A percentile compares a stretch with the other conserved stretches of the same genome.
Evolutionary conservation across 208 protist species (phyloP).

Genomic region (Chromosphaera perkinsii): DNA sequence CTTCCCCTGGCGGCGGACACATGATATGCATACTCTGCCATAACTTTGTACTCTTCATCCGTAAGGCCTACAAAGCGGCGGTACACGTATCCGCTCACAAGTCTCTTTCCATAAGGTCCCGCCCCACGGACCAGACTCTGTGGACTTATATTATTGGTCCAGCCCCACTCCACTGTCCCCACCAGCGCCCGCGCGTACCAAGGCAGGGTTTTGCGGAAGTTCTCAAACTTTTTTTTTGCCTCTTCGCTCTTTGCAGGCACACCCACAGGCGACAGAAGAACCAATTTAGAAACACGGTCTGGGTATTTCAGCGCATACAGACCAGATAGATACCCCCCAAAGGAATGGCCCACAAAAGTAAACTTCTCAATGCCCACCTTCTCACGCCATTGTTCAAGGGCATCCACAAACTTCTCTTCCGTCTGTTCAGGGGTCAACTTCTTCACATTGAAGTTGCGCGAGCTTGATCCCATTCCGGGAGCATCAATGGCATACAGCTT

Average conservation of each 20-base stretch:
- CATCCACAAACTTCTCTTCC: conserved; percentile 35
- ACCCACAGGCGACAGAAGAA: conserved; percentile 35
- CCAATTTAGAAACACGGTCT: conserved; percentile 5
- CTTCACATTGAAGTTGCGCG: too few relatives aligned
- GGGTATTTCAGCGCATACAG: conserved; percentile 36
- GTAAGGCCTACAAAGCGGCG: conserved; percentile 2
- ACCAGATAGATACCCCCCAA: conserved; percentile 32
- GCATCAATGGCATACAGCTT: too few relatives aligned
- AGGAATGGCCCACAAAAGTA: conserved; percentile 27
- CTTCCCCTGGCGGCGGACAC: neutral
- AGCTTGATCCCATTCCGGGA: too few relatives aligned
- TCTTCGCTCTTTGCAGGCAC: conserved; percentile 20
- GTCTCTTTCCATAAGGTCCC: too few relatives aligned
- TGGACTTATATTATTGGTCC: conserved; percentile 12
- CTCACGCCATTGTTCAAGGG: conserved; percentile 31
- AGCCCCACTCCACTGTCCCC: neutral
- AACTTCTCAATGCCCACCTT: conserved; percentile 21
- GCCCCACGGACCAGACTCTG: conserved; percentile 7
- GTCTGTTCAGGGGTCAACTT: neutral
- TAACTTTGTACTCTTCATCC: neutral
- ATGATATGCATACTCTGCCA: conserved; percentile 9
- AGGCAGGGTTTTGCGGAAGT: neutral
- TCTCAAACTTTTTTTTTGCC: neutral
- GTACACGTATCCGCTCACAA: neutral
- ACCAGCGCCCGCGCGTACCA: neutral